phyloP scores from a whole-genome alignment of 192 early-diverging fungal species.

The Spizellomyces punctatus region DNA sequence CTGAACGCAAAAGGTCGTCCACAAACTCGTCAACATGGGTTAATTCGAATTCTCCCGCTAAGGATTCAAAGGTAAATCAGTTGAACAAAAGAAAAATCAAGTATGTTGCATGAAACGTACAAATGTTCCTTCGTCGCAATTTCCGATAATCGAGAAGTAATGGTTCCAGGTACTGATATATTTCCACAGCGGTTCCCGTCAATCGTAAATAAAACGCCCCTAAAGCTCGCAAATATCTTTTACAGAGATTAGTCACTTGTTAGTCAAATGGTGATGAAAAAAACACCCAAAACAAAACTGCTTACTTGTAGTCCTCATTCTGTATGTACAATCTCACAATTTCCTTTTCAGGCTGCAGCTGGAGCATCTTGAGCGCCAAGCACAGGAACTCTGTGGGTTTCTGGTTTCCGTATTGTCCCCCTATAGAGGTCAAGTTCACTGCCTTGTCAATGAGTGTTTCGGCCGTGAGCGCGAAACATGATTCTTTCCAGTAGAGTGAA shows the following conservation, averaged over 20 bases:
- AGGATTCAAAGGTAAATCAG: background rate
- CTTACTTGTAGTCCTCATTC: slow-evolving; percentile 80
- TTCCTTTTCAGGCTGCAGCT: slow-evolving; percentile 87
- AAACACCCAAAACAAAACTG: background rate
- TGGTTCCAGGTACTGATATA: slow-evolving; percentile 86
- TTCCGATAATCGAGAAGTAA: slow-evolving; percentile 87
- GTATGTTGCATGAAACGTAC: slow-evolving; percentile 23
- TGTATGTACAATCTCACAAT: slow-evolving; percentile 84
- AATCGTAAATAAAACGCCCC: slow-evolving; percentile 89
- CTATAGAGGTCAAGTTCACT: slow-evolving; percentile 69
- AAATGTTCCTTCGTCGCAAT: slow-evolving; percentile 62
- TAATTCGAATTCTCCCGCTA: slow-evolving; percentile 54
- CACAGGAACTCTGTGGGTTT: slow-evolving; percentile 92
- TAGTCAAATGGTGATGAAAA: background rate
- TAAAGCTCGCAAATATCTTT: slow-evolving; percentile 77
- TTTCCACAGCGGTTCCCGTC: slow-evolving; percentile 72
- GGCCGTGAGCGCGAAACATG: slow-evolving; percentile 91
- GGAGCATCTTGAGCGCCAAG: slow-evolving; percentile 83
- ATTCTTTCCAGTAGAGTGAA: slow-evolving; percentile 95
- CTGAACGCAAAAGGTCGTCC: slow-evolving; percentile 77
- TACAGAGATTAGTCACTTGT: slow-evolving; percentile 31
- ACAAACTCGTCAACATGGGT: slow-evolving; percentile 91
- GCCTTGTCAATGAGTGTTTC: slow-evolving; percentile 91
- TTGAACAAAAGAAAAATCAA: background rate
- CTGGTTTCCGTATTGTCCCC: slow-evolving; percentile 84